These are phyloP conservation scores for Solanum megistacrolobum DNA, from an alignment of 257 asterid genomes.

Conservation along the genomic window DNA sequence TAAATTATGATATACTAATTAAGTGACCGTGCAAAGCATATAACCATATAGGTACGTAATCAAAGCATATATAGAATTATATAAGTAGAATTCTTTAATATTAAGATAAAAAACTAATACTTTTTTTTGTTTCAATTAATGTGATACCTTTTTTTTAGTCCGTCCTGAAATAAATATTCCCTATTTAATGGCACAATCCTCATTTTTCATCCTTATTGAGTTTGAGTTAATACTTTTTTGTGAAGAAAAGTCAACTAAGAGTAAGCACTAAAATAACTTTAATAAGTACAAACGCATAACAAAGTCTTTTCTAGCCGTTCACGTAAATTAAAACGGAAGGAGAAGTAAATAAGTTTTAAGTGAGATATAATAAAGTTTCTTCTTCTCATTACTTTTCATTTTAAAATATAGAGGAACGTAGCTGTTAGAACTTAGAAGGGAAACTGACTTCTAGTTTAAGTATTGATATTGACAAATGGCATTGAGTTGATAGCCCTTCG, in stretches of 20 bases:
- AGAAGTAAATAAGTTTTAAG: not conserved
- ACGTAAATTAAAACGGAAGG: not conserved
- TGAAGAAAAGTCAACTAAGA: not conserved
- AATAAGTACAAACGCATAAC: not conserved
- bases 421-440: not conserved
- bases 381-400: not conserved
- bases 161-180: not conserved
- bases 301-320: rapidly evolving
- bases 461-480: not conserved
- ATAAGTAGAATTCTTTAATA: not conserved
- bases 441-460: not conserved
- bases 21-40: not conserved
- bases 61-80: not conserved
- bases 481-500: not conserved
- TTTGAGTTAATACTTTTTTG: no score
- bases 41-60: not conserved
- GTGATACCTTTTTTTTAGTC: no score
- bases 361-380: not conserved
- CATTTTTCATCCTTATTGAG: no score
- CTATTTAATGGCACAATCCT: not conserved
- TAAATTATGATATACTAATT: not conserved
- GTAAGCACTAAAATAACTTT: not conserved
- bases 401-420: not conserved
- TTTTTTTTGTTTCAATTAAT: no score
- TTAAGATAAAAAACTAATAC: not conserved